Evolutionary conservation across 2,329 filamentous ascomycete genomes (phyloP), one percentile per base, ranked within the genome.

Genomic region (Tolypocladium ovalisporum): DNA sequence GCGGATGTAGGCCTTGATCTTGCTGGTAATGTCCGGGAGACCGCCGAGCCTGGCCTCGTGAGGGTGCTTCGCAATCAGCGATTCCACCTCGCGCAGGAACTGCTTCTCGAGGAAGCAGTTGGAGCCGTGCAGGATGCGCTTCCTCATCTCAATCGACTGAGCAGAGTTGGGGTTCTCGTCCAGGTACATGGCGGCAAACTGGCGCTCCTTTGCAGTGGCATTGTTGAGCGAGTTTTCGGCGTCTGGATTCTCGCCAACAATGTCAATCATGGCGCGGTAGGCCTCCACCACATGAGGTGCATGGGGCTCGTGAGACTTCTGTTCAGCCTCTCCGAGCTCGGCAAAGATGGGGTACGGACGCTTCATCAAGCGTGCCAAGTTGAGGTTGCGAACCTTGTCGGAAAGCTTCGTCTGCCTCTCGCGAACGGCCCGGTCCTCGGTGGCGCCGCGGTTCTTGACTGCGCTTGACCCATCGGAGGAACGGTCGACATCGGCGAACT

Each of bases 1-100:
- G 54, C 92, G 85, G 64, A 99, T 90, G 68, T 93, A 99, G 9
- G 90, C 94, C 67, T 90, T 90, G 67, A 97, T 87, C 74, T 96
- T 96, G 77, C 89, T 96, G 62, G 92, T 81, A 27, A 90, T 83
- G 56, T 92, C 90, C 1, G 94, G 94, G 44, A 91, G 83, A 62
- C 94, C 94, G 59, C 94, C 94, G 47, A 96, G 81, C 67, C 89
- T 89, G 35, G 94, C 93, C 68, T 97, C 92, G 57, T 87, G 84
- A 2, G 92, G 91, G 68, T 94, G 90, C 71, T 88, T 95, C 42
- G 83, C 80, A 59, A 99, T 87, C 44, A 88, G 77, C 12, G 78
- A 80, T 68, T 96, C 89, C 40, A 97, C 80, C 63, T 93, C 85
- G 54, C 79, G 78, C 68, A 88, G 85, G 71, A 96, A 97, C 62